Conservation (phyloP, 83 land plant species). For the Picea abies region DNA sequence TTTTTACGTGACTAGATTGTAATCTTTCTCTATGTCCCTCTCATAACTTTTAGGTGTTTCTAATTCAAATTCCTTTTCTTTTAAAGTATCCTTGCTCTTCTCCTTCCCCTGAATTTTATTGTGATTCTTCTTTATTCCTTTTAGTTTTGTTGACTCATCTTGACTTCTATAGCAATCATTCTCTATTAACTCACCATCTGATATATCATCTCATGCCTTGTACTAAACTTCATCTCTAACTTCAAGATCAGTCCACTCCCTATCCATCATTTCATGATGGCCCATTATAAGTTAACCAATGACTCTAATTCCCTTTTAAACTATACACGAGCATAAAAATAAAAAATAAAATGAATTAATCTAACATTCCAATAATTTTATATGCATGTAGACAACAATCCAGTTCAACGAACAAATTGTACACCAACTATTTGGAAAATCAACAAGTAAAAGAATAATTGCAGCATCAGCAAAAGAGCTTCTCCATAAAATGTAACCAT, state of each 20-base stretch:
- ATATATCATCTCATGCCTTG: conserved; percentile 10
- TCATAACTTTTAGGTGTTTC: conserved; percentile 14
- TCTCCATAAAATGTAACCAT: too few relatives aligned
- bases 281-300: neutral
- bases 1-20: neutral
- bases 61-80: conserved; percentile 13
- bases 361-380: neutral
- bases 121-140: neutral
- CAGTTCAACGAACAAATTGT: too few relatives aligned
- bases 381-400: neutral
- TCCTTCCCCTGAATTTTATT: conserved; percentile 2
- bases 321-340: neutral
- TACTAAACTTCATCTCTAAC: conserved; percentile 2
- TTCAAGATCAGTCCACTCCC: neutral
- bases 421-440: too few relatives aligned
- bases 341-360: neutral
- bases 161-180: conserved; percentile 5
- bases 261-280: neutral
- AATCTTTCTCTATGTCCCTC: conserved; percentile 11
- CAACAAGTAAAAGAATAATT: too few relatives aligned
- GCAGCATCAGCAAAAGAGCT: too few relatives aligned
- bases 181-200: conserved; percentile 12
- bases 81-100: conserved; percentile 23
- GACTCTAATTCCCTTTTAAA: neutral
- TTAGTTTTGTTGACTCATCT: neutral